Base-by-base conservation (phyloP, 2,329 filamentous ascomycete genomes). In the Claviceps sp. region DNA sequence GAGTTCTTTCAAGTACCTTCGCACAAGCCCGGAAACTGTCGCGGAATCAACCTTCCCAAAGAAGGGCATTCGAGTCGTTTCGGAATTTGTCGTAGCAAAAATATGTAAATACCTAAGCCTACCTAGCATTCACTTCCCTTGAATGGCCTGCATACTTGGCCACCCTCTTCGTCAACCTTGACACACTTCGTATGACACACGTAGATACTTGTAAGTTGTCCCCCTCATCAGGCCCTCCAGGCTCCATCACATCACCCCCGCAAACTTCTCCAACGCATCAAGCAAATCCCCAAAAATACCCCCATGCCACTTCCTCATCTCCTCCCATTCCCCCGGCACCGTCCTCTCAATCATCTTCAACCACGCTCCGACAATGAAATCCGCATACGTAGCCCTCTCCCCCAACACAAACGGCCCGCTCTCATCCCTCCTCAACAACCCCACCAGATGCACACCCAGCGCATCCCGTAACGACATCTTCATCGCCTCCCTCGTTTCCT, bases 361-460 rank as follows among this genome's bases (percentile, higher is more conserved):
- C 78, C 78, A 82, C 0, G 64, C 75, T 1, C 77, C 78, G 1
- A 82, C 70, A 37, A 80, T 77, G 0, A 79, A 58, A 57, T 82
- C 79, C 1, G 75, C 77, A 65, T 80, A 79, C 45, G 59, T 72
- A 1, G 69, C 66, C 58, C 56, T 58, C 1, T 55, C 47, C 0
- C 76, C 77, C 2, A 77, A 63, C 1, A 80, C 23, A 47, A 75
- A 80, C 0, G 75, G 73, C 6, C 76, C 76, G 13, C 54, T 62
- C 0, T 56, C 45, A 47, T 75, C 67, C 44, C 22, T 53, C 3
- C 16, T 29, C 34, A 71, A 79, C 2, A 74, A 52, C 54, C 60
- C 63, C 0, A 68, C 71, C 39, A 80, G 57, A 4, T 60, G 68
- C 16, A 9, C 16, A 1, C 62, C 69, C 22, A 80, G 58, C 44